A percentile compares a stretch with the other conserved stretches of the same genome.
phyloP scores from a whole-genome alignment of 2,329 filamentous ascomycete genomes.

The Cyphellophora europaea region DNA sequence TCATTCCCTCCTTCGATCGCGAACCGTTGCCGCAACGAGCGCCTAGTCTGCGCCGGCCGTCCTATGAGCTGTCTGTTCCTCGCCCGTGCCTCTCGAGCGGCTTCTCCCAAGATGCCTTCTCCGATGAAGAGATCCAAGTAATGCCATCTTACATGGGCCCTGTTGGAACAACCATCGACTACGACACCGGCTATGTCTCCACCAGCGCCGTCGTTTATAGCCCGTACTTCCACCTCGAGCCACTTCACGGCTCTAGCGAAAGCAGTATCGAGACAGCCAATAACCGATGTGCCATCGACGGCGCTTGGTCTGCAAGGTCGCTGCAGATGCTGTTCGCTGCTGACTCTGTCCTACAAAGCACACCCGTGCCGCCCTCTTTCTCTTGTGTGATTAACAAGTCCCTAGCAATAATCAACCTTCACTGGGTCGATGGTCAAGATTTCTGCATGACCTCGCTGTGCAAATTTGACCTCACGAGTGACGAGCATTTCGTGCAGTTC shows the following conservation, averaged over 20 bases:
- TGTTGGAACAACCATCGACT: constrained; percentile 16
- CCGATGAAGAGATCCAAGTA: constrained; percentile 8
- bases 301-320: constrained; percentile 17
- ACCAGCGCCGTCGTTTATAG: constrained; percentile 15
- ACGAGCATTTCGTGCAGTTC: constrained; percentile 16
- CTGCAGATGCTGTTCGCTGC: constrained; percentile 16
- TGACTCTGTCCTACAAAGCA: constrained; percentile 10
- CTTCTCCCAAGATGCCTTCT: constrained; percentile 13
- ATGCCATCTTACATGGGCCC: constrained; percentile 14
- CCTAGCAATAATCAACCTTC: constrained; percentile 17
- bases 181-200: constrained; percentile 16
- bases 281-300: constrained; percentile 19
- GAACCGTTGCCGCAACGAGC: constrained; percentile 17
- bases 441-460: constrained; percentile 19
- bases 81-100: constrained; percentile 17
- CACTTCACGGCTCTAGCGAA: constrained; percentile 11
- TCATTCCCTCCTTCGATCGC: constrained; percentile 15
- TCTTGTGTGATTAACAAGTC: constrained; percentile 18
- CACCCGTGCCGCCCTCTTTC: constrained; percentile 14
- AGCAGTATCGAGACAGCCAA: constrained; percentile 14
- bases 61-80: constrained; percentile 15
- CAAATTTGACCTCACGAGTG: constrained; percentile 17
- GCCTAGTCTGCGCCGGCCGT: constrained; percentile 8
- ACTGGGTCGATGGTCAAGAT: constrained; percentile 18
- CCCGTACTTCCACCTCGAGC: constrained; percentile 17